Percentiles rank a stretch among this genome's conserved stretches.
Evolutionary conservation across 352 stramenopile species (phyloP).

Genomic region (Globisporangium solare): DNA sequence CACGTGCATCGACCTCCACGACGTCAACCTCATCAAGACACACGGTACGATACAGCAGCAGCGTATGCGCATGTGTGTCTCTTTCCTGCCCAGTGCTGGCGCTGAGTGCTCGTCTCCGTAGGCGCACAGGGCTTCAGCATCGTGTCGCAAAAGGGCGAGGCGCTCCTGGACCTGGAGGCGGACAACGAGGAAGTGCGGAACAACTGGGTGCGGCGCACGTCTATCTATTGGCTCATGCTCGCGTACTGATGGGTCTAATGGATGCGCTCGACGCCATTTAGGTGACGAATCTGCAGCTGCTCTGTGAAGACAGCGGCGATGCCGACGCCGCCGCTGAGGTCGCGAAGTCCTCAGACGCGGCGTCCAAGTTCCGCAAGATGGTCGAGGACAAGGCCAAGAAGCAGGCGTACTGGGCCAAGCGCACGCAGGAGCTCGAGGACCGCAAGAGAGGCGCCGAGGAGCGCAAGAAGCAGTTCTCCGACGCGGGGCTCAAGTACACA

Average conservation of each 20-base stretch:
- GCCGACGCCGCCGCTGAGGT: slow-evolving; percentile 17
- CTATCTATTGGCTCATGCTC: no score
- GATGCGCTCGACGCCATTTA: slow-evolving; percentile 9
- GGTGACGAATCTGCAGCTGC: slow-evolving; percentile 67
- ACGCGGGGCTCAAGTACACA: slow-evolving; percentile 78
- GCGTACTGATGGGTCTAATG: neutral
- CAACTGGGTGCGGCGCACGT: slow-evolving; percentile 73
- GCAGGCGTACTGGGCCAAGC: slow-evolving; percentile 74
- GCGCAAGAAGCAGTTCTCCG: slow-evolving; percentile 71
- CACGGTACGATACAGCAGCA: slow-evolving; percentile 23
- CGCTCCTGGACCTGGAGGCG: slow-evolving; percentile 67
- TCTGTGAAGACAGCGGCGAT: slow-evolving; percentile 51
- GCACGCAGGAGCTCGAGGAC: slow-evolving; percentile 70
- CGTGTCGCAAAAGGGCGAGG: slow-evolving; percentile 54
- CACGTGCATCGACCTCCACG: slow-evolving; percentile 44
- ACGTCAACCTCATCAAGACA: slow-evolving; percentile 47
- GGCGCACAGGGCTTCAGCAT: slow-evolving; percentile 42
- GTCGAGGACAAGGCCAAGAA: slow-evolving; percentile 74
- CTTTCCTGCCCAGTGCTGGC: neutral
- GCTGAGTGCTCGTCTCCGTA: slow-evolving; percentile 5
- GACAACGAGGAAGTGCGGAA: slow-evolving; percentile 56
- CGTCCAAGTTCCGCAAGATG: slow-evolving; percentile 59
- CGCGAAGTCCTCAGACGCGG: slow-evolving; percentile 1
- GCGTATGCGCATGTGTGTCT: neutral
- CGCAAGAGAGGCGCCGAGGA: slow-evolving; percentile 72